These are phyloP conservation scores for Dactylis glomerata DNA, from an alignment of 176 grass and related monocot genomes.

Conservation along the genomic window DNA sequence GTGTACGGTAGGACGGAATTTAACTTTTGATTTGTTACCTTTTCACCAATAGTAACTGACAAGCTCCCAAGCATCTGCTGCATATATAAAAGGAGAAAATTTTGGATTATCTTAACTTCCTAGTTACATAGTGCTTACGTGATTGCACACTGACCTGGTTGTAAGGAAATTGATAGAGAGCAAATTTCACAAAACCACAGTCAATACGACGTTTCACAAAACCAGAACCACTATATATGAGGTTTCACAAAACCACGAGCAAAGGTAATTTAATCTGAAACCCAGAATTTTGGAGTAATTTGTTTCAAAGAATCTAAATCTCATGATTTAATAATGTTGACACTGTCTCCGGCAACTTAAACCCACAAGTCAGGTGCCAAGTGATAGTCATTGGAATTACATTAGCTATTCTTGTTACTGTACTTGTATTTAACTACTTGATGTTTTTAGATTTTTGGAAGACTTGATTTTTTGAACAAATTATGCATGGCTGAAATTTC, in stretches of 20 bases:
- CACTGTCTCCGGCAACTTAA: neutral
- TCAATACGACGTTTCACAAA: neutral
- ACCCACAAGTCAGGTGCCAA: neutral
- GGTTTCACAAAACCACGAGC: neutral
- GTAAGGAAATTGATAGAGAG: neutral
- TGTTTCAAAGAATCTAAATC: neutral
- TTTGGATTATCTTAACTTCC: slow-evolving; percentile 33
- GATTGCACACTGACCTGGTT: slow-evolving; percentile 5
- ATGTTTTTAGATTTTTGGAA: too few relatives aligned
- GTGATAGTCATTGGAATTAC: neutral
- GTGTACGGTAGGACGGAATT: slow-evolving; percentile 40
- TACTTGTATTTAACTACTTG: neutral
- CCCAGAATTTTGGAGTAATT: neutral
- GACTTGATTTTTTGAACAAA: too few relatives aligned
- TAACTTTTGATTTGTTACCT: neutral
- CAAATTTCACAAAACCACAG: neutral
- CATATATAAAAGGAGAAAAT: slow-evolving; percentile 1
- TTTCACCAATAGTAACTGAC: slow-evolving; percentile 16
- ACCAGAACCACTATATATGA: too few relatives aligned
- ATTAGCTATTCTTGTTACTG: neutral
- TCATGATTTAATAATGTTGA: neutral
- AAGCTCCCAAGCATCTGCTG: slow-evolving; percentile 46
- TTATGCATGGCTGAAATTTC: too few relatives aligned
- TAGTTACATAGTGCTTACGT: slow-evolving; percentile 15
- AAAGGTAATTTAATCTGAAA: neutral